Evolutionary conservation across 1,139 yeast genomes (phyloP).

Genomic region (Arxiozyma bovina): DNA sequence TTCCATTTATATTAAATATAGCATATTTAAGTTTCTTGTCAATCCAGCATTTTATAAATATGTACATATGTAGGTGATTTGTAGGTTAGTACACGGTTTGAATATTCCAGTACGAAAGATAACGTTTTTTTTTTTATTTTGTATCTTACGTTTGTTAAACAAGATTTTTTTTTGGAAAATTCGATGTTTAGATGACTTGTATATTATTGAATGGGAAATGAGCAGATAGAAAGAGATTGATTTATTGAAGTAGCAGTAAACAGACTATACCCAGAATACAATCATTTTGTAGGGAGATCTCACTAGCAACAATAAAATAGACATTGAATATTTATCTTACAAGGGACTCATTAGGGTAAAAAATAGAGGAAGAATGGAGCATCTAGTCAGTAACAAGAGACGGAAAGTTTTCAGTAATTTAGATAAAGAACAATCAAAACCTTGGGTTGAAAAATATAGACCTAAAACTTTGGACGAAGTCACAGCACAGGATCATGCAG

Average conservation of each 20-base stretch:
- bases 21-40: neutral
- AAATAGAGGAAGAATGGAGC: conserved; percentile 15
- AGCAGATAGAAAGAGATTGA: neutral
- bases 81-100: neutral
- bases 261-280: too few relatives aligned
- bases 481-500: conserved; percentile 86
- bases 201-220: neutral
- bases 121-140: too few relatives aligned
- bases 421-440: conserved; percentile 23
- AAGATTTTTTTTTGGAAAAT: neutral
- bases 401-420: conserved; percentile 17
- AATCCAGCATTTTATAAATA: too few relatives aligned
- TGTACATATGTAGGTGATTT: neutral
- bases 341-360: neutral
- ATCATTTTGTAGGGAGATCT: neutral
- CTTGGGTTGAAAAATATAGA: conserved; percentile 34
- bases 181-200: neutral
- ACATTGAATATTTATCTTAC: too few relatives aligned
- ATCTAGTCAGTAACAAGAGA: conserved; percentile 20
- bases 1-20: neutral
- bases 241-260: too few relatives aligned
- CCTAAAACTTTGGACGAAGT: conserved; percentile 81
- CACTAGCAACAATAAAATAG: neutral
- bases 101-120: neutral
- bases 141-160: neutral